phyloP scores from a whole-genome alignment of 2,329 filamentous ascomycete genomes.

The Exophiala viscosa region DNA sequence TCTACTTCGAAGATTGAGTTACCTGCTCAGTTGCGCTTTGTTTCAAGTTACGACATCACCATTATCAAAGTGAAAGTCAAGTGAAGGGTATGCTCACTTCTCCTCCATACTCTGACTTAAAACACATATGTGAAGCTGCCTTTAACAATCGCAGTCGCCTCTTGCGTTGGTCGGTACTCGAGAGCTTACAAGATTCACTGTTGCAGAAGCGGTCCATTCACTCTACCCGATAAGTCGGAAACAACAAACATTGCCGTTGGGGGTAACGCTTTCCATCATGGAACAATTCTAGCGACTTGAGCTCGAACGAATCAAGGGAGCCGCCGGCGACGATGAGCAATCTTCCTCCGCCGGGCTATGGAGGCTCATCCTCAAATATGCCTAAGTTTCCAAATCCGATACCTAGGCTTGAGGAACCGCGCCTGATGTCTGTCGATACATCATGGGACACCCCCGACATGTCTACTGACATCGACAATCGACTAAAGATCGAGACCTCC shows the following conservation, averaged over 20 bases:
- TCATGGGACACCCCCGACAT: constrained; percentile 24
- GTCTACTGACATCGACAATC: constrained; percentile 12
- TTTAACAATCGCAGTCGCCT: too few species aligned
- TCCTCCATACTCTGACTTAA: too few species aligned
- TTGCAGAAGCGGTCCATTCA: too few species aligned
- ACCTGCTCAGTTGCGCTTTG: not conserved
- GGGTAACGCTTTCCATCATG: too few species aligned
- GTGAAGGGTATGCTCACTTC: not conserved
- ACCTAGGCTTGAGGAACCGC: constrained; percentile 8
- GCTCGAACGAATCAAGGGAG: not conserved
- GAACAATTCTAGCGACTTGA: not conserved
- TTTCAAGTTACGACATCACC: not conserved
- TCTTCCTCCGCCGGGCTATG: constrained; percentile 5
- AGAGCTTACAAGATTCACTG: too few species aligned
- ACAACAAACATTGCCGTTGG: too few species aligned
- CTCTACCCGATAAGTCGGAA: too few species aligned
- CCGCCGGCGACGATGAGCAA: constrained; percentile 5
- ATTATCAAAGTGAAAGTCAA: not conserved
- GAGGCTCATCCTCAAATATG: constrained; percentile 3
- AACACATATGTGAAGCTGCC: too few species aligned
- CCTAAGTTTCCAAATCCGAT: constrained; percentile 11
- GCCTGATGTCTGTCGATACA: constrained; percentile 8
- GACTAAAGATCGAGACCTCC: constrained; percentile 21
- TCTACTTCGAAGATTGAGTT: too few species aligned
- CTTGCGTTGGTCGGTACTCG: too few species aligned